Evolutionary conservation across 176 grass and related monocot genomes (phyloP), one percentile per base, ranked within the genome.

Genomic region (Pontederia crassipes): DNA sequence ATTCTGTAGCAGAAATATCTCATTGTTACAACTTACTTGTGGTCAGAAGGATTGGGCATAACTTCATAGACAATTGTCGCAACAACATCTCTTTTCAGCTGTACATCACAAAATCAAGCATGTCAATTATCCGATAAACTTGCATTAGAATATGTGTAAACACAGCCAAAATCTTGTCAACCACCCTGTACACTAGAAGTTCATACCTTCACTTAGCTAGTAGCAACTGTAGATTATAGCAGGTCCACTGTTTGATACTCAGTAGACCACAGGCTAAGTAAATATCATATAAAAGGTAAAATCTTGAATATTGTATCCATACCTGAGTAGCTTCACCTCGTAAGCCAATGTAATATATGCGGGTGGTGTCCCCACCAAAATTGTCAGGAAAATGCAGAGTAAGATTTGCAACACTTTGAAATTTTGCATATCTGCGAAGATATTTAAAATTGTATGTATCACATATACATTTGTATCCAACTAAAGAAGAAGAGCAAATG

Each of bases 11-110:
- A 40, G 4, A 54, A 3, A 50, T 46, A 60, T 12, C 24, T 51
- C 51, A 52, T 28, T 17, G 9, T 17, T 12, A 68, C 52, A 61
- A 62, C 83, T 88, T 89, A 97, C 92, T 97, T 97, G 81, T 97
- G 92, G 17, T 97, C 92, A 11, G 87, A 91, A 64, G 92, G 92
- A 70, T 91, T 97, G 17, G 87, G 87, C 79, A 67, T 97, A 60
- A 97, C 56, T 85, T 97, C 92, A 83, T 91, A 97, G 35, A 97
- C 87, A 65, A 97, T 91, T 80, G 92, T 97, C 10, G 92, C 92
- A 46, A 97, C 84, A 49, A 97, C 87, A 78, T 97, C 92, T 58
- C 92, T 90, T 91, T 85, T 97, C 75, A 91, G 75, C 92, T 97
- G 87, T 54, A 46, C 64, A 58, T 63, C 52, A 53, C 9, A 59